Evolutionary conservation across 164 flowering plant species (phyloP).

Genomic region (Magnolia kwangsiensis): DNA sequence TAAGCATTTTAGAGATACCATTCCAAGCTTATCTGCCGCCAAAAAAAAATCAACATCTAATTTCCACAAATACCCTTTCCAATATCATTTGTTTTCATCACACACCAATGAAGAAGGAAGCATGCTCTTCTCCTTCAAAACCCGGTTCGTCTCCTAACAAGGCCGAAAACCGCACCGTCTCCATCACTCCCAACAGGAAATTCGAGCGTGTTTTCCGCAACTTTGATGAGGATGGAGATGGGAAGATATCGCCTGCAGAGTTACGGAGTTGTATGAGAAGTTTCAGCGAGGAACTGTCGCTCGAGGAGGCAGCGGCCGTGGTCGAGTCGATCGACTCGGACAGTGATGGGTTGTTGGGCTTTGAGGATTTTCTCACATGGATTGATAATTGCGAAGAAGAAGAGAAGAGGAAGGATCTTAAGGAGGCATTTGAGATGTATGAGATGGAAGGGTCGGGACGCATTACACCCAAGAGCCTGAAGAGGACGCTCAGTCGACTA

Average conservation of each 20-base stretch:
- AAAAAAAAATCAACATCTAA: too few relatives aligned
- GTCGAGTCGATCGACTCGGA: constrained; percentile 13
- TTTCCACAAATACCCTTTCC: too few relatives aligned
- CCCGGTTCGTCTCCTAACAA: neutral
- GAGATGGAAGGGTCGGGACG: constrained; percentile 15
- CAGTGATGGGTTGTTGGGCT: constrained; percentile 17
- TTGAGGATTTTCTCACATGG: constrained; percentile 12
- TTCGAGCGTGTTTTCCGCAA: constrained; percentile 19
- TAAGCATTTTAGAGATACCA: too few relatives aligned
- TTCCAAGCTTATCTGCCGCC: too few relatives aligned
- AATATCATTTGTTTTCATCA: too few relatives aligned
- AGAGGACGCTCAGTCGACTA: constrained; percentile 18
- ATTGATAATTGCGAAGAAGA: constrained; percentile 10
- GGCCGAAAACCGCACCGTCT: neutral
- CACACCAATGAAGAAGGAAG: too few relatives aligned
- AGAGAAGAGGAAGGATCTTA: constrained; percentile 15
- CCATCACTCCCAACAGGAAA: neutral
- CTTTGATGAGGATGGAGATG: constrained; percentile 30
- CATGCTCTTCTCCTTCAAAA: too few relatives aligned
- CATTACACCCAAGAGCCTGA: constrained; percentile 19
- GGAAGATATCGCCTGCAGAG: constrained; percentile 28
- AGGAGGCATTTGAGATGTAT: constrained; percentile 19
- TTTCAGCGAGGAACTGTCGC: constrained; percentile 10
- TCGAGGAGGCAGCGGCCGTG: constrained; percentile 6
- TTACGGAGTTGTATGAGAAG: constrained; percentile 14